These are phyloP conservation scores for Bruguiera parviflora DNA, from an alignment of 345 rosid species.

Conservation along the genomic window DNA sequence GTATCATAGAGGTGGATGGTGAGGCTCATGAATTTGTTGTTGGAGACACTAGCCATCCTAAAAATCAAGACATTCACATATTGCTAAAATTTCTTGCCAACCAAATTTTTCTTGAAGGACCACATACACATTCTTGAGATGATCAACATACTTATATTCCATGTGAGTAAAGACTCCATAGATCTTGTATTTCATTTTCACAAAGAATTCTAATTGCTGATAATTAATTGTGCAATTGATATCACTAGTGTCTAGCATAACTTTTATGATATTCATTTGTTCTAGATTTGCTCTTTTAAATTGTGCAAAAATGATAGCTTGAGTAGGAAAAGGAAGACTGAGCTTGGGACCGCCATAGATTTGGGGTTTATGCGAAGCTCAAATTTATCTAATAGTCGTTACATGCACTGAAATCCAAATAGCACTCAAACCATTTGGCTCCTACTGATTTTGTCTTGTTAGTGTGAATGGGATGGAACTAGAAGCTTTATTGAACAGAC, in stretches of 20 bases:
- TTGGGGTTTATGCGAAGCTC: not conserved
- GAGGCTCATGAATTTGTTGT: conserved; percentile 17
- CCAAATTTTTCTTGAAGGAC: conserved; percentile 15
- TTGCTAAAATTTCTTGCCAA: conserved; percentile 5
- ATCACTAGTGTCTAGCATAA: too few relatives aligned
- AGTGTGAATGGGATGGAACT: not conserved
- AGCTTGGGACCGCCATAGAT: not conserved
- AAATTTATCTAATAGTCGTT: not conserved
- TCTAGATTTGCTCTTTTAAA: too few relatives aligned
- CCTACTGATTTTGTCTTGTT: not conserved
- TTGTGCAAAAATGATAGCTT: too few relatives aligned
- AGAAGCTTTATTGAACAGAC: too few relatives aligned
- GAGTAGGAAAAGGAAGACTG: not conserved
- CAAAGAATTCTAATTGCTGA: too few relatives aligned
- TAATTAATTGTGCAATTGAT: too few relatives aligned
- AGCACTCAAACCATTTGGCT: not conserved
- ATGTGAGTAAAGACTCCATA: not conserved
- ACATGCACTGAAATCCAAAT: not conserved
- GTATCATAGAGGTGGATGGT: conserved; percentile 25
- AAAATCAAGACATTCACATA: conserved; percentile 10
- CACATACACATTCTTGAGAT: not conserved
- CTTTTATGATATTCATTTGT: too few relatives aligned
- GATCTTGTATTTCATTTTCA: not conserved
- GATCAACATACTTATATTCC: not conserved
- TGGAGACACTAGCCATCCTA: conserved; percentile 17